phyloP scores from a whole-genome alignment of 2,329 filamentous ascomycete species.

The Fusarium tanahbumbuense region DNA sequence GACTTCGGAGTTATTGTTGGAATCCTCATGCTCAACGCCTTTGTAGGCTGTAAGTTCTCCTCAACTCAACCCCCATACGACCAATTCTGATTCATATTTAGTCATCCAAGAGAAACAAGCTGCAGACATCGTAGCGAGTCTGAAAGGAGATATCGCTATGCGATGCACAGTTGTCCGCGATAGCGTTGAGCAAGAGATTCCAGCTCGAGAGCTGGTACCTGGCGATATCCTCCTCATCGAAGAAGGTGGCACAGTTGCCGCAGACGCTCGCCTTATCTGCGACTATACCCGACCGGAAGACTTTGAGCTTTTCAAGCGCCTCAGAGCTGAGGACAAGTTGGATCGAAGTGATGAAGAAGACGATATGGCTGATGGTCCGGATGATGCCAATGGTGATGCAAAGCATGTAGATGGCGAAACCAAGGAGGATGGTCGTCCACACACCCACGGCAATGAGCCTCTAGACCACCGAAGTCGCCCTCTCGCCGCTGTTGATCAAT shows the following conservation, averaged over 20 bases:
- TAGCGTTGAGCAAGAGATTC: slow-evolving; percentile 18
- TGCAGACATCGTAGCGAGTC: slow-evolving; percentile 25
- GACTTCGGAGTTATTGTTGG: slow-evolving; percentile 33
- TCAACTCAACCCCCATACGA: too few species aligned
- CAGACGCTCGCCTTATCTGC: slow-evolving; percentile 27
- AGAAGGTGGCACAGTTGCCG: slow-evolving; percentile 32
- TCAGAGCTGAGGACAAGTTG: slow-evolving; percentile 28
- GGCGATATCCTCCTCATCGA: slow-evolving; percentile 32
- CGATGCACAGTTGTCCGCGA: slow-evolving; percentile 26
- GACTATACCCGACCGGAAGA: slow-evolving; percentile 29
- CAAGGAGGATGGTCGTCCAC: background rate
- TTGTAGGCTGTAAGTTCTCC: slow-evolving; percentile 24
- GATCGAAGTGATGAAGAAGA: slow-evolving; percentile 34
- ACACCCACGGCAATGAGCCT: slow-evolving; percentile 1
- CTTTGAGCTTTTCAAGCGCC: slow-evolving; percentile 31
- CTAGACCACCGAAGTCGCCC: slow-evolving; percentile 24
- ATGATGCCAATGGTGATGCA: background rate
- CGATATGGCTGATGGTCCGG: slow-evolving; percentile 3
- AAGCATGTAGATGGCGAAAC: background rate
- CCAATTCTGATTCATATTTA: background rate
- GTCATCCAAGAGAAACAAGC: slow-evolving; percentile 29
- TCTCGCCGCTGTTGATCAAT: slow-evolving; percentile 27
- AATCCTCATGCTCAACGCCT: slow-evolving; percentile 33
- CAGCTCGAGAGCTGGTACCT: slow-evolving; percentile 13
- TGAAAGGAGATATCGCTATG: slow-evolving; percentile 38